These are phyloP conservation scores for Telfairia occidentalis DNA, from an alignment of 331 rosid genomes.

Conservation along the genomic window DNA sequence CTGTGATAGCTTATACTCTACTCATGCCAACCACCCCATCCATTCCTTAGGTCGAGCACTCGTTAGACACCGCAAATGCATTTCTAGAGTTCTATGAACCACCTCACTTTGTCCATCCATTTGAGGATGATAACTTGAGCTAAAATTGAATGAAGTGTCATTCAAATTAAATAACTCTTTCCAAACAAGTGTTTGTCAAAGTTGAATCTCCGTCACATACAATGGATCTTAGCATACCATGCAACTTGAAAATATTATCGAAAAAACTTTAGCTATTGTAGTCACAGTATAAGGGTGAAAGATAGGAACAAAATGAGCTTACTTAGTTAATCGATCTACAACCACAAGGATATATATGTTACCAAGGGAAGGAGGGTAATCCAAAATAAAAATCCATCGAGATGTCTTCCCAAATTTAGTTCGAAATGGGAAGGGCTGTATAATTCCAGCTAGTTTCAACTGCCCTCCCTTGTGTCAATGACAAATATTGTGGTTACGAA, in stretches of 20 bases:
- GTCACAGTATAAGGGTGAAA: no score
- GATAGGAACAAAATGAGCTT: no score
- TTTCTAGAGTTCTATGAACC: background rate
- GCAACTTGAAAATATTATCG: background rate
- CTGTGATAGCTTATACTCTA: background rate
- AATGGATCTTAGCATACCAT: background rate
- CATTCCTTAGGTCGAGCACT: background rate
- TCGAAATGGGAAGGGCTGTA: no score
- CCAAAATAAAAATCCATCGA: no score
- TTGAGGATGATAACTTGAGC: conserved; percentile 8
- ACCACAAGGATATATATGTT: no score
- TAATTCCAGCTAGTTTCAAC: no score
- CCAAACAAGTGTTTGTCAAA: background rate
- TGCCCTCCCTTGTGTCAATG: background rate
- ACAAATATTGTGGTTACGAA: no score
- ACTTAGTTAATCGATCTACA: no score
- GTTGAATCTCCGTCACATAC: background rate
- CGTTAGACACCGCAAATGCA: background rate
- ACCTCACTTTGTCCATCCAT: background rate
- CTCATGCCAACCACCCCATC: background rate
- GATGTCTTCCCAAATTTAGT: no score
- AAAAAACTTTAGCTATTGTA: no score
- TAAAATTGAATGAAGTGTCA: no score
- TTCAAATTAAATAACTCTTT: background rate
- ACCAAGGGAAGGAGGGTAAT: no score